Percentiles rank a stretch among this genome's conserved stretches.
Conservation (phyloP, 2,329 filamentous ascomycete genomes). For the Alternaria sp. region DNA sequence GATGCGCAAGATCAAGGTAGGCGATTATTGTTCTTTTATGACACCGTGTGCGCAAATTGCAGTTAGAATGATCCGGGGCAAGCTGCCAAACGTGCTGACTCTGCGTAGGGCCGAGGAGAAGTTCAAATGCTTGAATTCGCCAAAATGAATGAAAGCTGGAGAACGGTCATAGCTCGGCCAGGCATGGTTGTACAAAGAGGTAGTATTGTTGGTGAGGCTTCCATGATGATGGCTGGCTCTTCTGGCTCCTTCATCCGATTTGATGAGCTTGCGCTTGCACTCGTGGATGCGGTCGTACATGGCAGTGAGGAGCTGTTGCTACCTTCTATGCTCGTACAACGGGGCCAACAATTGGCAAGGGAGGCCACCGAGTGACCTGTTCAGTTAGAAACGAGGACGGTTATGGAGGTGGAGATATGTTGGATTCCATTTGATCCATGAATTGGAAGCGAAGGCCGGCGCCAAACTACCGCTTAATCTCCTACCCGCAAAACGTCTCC, state of each 20-base stretch:
- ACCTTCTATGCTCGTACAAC: slow-evolving; percentile 6
- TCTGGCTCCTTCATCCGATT: slow-evolving; percentile 23
- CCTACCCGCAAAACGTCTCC: background rate
- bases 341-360: slow-evolving; percentile 10
- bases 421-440: background rate
- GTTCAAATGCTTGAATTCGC: slow-evolving; percentile 22
- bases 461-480: background rate
- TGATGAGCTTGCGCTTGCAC: slow-evolving; percentile 25
- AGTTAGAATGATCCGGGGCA: background rate
- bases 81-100: slow-evolving; percentile 2
- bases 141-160: slow-evolving; percentile 14
- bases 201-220: slow-evolving; percentile 11
- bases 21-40: background rate
- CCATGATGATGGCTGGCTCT: slow-evolving; percentile 15
- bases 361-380: background rate
- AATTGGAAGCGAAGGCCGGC: slow-evolving; percentile 1
- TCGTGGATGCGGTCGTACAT: slow-evolving; percentile 17
- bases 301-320: slow-evolving; percentile 19
- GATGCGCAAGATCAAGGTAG: slow-evolving; percentile 20
- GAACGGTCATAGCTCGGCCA: slow-evolving; percentile 22
- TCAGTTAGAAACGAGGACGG: background rate
- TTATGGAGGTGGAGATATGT: background rate
- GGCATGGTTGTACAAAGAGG: slow-evolving; percentile 17
- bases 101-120: slow-evolving; percentile 15
- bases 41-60: background rate